Percentiles rank a stretch among this genome's conserved stretches.
Evolutionary conservation across 805 yeast species (phyloP).

Genomic region (Dipodascus geniculatus): DNA sequence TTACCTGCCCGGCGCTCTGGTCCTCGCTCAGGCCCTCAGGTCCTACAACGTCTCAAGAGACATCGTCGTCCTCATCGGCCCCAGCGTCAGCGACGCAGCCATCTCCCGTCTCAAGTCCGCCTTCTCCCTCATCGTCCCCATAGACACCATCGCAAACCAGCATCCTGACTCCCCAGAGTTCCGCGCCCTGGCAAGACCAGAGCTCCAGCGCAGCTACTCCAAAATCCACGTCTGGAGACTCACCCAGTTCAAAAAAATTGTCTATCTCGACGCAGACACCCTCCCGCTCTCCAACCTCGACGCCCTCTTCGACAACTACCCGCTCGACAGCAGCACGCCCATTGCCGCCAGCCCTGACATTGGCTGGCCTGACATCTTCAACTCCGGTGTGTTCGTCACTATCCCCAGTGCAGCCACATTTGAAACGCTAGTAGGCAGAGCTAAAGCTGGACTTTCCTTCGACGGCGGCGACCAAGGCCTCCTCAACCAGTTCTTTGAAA

Average conservation of each 20-base stretch:
- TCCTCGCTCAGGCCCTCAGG: conserved; percentile 31
- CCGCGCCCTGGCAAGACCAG: conserved; percentile 35
- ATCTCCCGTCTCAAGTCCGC: conserved; percentile 11
- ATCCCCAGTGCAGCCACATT: conserved; percentile 39
- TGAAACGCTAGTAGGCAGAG: conserved; percentile 27
- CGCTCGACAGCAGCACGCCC: neutral
- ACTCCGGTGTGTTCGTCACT: conserved; percentile 61
- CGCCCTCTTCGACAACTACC: conserved; percentile 20
- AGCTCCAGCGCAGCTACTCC: conserved; percentile 36
- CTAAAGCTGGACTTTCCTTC: conserved; percentile 33
- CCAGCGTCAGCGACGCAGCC: conserved; percentile 13
- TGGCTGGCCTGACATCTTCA: conserved; percentile 91
- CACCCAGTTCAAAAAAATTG: conserved; percentile 28
- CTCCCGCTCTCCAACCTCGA: conserved; percentile 31
- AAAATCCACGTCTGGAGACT: conserved; percentile 47
- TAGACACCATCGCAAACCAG: conserved; percentile 18
- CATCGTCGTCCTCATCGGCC: conserved; percentile 22
- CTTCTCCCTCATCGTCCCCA: conserved; percentile 21
- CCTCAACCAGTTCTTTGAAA: conserved; percentile 56
- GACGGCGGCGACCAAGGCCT: conserved; percentile 95
- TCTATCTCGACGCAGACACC: conserved; percentile 45
- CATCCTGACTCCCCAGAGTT: conserved; percentile 19
- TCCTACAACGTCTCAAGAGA: conserved; percentile 15
- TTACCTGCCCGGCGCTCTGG: conserved; percentile 39
- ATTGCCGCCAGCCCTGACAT: conserved; percentile 54